Percentiles rank a stretch among this genome's conserved stretches.
Conservation (phyloP, 345 rosid genomes). For the Toxicodendron radicans region DNA sequence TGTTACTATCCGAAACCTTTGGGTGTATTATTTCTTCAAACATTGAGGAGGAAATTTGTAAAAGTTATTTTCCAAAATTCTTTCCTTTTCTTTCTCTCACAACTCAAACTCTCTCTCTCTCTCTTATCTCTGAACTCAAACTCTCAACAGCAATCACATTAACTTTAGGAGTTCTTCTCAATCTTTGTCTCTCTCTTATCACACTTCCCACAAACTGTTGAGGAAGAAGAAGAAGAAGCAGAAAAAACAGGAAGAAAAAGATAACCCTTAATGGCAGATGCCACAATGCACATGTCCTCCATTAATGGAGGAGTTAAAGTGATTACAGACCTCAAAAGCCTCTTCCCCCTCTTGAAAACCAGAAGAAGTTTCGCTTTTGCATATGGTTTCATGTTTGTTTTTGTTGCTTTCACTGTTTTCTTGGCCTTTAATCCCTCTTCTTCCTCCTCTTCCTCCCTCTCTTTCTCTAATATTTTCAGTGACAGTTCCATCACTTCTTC, state of each 20-base stretch:
- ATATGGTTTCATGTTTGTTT: constrained; percentile 62
- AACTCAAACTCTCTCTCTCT: too few relatives aligned
- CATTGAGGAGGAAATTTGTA: too few relatives aligned
- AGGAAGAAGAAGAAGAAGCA: too few relatives aligned
- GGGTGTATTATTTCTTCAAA: too few relatives aligned
- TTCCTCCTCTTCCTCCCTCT: constrained; percentile 43
- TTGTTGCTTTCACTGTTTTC: constrained; percentile 65
- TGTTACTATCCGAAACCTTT: too few relatives aligned
- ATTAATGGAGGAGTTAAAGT: constrained; percentile 41
- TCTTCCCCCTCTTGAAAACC: constrained; percentile 47
- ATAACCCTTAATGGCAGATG: constrained; percentile 55
- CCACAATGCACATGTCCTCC: constrained; percentile 44
- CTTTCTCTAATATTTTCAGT: constrained; percentile 49
- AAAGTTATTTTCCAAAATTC: too few relatives aligned
- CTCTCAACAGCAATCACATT: too few relatives aligned
- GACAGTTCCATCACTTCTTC: background rate
- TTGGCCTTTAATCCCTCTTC: constrained; percentile 69
- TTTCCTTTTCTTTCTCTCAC: too few relatives aligned
- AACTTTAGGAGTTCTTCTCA: too few relatives aligned
- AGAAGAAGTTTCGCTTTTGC: constrained; percentile 55
- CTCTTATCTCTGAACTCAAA: too few relatives aligned
- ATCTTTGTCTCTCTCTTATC: too few relatives aligned
- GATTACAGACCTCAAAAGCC: constrained; percentile 41
- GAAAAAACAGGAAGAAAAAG: background rate
- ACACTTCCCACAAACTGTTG: too few relatives aligned